Evolutionary conservation across 441 rosid genomes (phyloP).

Genomic region (Erodium chrysanthum): DNA sequence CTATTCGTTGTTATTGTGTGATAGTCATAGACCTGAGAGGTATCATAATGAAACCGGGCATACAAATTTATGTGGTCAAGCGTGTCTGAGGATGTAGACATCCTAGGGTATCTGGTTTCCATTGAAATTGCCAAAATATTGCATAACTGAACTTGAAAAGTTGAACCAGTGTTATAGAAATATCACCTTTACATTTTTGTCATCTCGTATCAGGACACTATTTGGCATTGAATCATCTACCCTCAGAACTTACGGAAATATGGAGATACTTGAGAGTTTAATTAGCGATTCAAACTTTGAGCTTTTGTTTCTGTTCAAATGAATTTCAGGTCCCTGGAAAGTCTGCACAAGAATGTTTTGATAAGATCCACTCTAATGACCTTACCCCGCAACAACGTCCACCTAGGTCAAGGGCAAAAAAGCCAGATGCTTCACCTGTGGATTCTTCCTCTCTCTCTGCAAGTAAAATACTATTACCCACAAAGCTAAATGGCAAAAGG

Average conservation of each 20-base stretch:
- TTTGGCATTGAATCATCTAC: not conserved
- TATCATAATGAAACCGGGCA: not conserved
- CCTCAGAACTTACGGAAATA: not conserved
- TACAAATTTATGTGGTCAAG: not conserved
- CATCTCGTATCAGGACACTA: not conserved
- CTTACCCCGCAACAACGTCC: conserved; percentile 52
- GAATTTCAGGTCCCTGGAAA: conserved; percentile 70
- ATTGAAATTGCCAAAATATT: not conserved
- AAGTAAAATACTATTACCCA: conserved; percentile 40
- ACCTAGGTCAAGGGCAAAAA: conserved; percentile 44
- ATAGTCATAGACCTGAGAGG: too few relatives aligned
- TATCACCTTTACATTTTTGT: not conserved
- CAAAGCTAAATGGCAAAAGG: conserved; percentile 22
- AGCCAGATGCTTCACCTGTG: conserved; percentile 25
- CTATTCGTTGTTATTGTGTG: too few relatives aligned
- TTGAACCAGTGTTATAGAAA: not conserved
- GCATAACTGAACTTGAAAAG: not conserved
- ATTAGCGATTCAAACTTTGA: conserved; percentile 7
- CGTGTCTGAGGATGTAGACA: not conserved
- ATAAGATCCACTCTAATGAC: conserved; percentile 55
- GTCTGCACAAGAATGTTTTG: conserved; percentile 84
- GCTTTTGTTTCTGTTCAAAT: conserved; percentile 7
- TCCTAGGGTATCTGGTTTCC: not conserved
- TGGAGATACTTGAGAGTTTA: not conserved
- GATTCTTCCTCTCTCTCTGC: conserved; percentile 39